Percentiles rank a stretch among this genome's conserved stretches.
Evolutionary conservation across 306 rosid genomes (phyloP).

Genomic region (Leucaena leucocephala): DNA sequence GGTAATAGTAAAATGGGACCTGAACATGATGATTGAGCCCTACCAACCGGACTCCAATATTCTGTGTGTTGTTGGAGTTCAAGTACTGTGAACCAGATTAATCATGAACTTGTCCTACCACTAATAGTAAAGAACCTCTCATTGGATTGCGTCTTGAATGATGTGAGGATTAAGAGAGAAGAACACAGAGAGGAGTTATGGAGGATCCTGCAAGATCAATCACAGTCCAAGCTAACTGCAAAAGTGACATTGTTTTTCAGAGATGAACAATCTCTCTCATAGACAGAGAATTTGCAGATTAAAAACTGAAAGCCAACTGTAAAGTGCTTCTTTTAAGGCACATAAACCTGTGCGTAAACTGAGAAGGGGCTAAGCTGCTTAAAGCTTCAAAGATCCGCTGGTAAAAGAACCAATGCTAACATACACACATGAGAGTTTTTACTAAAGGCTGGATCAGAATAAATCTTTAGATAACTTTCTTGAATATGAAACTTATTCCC

Average conservation of each 20-base stretch:
- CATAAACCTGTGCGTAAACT: neutral
- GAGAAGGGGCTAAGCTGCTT: neutral
- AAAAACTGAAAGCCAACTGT: slow-evolving; percentile 8
- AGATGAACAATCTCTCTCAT: neutral
- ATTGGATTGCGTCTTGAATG: neutral
- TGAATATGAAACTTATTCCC: neutral
- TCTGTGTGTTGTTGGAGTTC: neutral
- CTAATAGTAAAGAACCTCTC: neutral
- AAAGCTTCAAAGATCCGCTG: neutral
- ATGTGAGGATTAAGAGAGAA: neutral
- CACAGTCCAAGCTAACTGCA: neutral
- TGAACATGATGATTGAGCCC: neutral
- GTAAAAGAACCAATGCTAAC: slow-evolving; percentile 1
- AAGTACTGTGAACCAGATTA: neutral
- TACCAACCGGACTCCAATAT: neutral
- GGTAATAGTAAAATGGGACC: neutral
- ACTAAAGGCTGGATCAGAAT: neutral
- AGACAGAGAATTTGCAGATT: neutral
- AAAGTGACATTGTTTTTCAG: neutral
- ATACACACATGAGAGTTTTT: neutral
- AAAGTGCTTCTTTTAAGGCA: slow-evolving; percentile 5
- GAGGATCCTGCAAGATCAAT: neutral
- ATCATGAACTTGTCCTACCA: neutral
- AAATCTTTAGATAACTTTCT: neutral
- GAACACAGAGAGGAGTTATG: neutral